Conservation (phyloP, 305 asterid genomes). For the Salvia sclarea region DNA sequence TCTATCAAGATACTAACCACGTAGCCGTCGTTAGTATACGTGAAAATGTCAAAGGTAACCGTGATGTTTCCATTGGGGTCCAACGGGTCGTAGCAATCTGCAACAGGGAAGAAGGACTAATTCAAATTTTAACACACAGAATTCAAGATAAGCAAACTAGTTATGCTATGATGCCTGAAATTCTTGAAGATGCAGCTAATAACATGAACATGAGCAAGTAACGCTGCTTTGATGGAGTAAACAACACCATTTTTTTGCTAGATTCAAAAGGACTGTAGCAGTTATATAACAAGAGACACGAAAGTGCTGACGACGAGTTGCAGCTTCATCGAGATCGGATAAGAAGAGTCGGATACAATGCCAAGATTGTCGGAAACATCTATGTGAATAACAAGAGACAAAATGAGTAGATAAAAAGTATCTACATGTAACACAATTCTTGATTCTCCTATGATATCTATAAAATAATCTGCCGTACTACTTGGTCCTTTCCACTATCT, state of each 20-base stretch:
- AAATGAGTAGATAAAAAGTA: constrained; percentile 14
- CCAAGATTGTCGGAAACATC: constrained; percentile 36
- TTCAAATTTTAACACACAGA: neutral
- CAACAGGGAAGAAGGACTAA: constrained; percentile 25
- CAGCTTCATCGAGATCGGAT: neutral
- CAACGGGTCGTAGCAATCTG: constrained; percentile 75
- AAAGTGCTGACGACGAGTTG: neutral
- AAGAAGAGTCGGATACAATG: constrained; percentile 22
- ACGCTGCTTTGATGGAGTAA: constrained; percentile 20
- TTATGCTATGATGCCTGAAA: constrained; percentile 52
- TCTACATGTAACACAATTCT: constrained; percentile 13
- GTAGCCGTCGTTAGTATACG: constrained; percentile 59
- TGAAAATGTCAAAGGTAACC: constrained; percentile 51
- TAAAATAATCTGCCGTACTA: constrained; percentile 14
- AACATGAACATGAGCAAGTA: constrained; percentile 34
- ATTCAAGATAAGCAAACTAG: constrained; percentile 3
- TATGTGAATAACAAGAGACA: constrained; percentile 26
- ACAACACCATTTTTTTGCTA: constrained; percentile 39
- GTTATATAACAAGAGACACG: constrained; percentile 22
- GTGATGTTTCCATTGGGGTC: constrained; percentile 71
- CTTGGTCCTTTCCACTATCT: constrained; percentile 18
- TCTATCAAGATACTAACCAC: constrained; percentile 42
- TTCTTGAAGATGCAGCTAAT: constrained; percentile 36
- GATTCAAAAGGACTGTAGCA: constrained; percentile 24
- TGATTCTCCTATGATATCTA: constrained; percentile 33